A percentile compares a stretch with the other conserved stretches of the same genome.
Conservation (phyloP, 2,329 filamentous ascomycete species). For the Pezicula neosporulosa region DNA sequence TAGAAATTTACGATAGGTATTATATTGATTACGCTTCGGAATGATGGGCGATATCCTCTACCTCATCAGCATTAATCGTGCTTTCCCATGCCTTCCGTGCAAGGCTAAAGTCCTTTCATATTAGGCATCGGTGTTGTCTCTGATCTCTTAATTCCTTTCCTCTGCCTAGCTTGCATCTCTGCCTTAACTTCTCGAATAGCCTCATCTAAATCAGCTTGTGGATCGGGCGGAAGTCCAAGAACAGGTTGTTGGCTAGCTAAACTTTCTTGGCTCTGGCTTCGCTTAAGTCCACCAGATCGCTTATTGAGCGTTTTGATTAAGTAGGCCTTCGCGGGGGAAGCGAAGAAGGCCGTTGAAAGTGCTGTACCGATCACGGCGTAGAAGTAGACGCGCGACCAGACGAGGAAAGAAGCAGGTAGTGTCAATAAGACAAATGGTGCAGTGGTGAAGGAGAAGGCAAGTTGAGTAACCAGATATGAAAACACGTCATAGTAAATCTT, state of each 20-base stretch:
- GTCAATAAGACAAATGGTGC: slow-evolving; percentile 82
- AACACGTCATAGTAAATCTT: slow-evolving; percentile 87
- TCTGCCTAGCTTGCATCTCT: slow-evolving; percentile 36
- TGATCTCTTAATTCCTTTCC: slow-evolving; percentile 7
- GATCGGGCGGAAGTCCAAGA: slow-evolving; percentile 76
- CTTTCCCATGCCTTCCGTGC: too few species aligned
- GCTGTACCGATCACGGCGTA: slow-evolving; percentile 71
- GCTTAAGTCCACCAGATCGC: slow-evolving; percentile 43
- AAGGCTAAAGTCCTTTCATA: slow-evolving; percentile 1
- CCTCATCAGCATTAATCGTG: too few species aligned
- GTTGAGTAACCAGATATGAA: slow-evolving; percentile 73
- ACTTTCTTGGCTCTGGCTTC: slow-evolving; percentile 55
- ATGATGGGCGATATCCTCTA: too few species aligned
- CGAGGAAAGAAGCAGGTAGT: slow-evolving; percentile 64
- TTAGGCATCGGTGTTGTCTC: slow-evolving; percentile 7
- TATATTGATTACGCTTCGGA: too few species aligned
- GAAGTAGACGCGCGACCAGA: slow-evolving; percentile 87
- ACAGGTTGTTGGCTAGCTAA: slow-evolving; percentile 56
- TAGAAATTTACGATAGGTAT: too few species aligned
- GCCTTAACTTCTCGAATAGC: slow-evolving; percentile 48
- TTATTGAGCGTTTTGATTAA: slow-evolving; percentile 57
- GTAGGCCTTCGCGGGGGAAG: slow-evolving; percentile 66
- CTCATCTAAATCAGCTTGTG: slow-evolving; percentile 66
- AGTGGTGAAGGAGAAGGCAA: slow-evolving; percentile 78
- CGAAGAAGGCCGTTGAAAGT: slow-evolving; percentile 69